A percentile compares a stretch with the other conserved stretches of the same genome.
phyloP scores from a whole-genome alignment of 2,329 filamentous ascomycete species.

The Exserohilum turcica region DNA sequence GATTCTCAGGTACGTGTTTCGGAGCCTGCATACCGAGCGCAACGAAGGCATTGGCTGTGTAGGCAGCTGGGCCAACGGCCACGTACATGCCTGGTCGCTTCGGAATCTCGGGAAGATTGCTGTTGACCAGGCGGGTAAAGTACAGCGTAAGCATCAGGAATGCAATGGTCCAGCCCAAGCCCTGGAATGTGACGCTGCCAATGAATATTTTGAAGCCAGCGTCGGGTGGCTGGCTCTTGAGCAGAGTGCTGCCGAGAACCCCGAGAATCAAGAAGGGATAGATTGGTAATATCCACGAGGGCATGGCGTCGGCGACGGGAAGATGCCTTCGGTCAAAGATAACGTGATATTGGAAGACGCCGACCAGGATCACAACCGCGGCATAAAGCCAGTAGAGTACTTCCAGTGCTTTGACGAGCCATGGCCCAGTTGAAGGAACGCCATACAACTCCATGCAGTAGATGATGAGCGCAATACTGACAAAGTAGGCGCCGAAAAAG shows the following conservation, averaged over 20 bases:
- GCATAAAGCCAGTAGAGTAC: constrained; percentile 74
- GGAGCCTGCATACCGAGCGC: constrained; percentile 52
- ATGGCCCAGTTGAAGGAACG: constrained; percentile 60
- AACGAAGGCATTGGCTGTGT: constrained; percentile 34
- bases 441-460: constrained; percentile 62
- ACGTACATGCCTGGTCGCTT: constrained; percentile 58
- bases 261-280: constrained; percentile 47
- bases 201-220: constrained; percentile 41
- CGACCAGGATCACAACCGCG: constrained; percentile 43
- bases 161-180: constrained; percentile 68
- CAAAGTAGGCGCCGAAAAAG: constrained; percentile 73
- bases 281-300: constrained; percentile 46
- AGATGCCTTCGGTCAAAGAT: constrained; percentile 81
- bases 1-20: constrained; percentile 40
- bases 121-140: constrained; percentile 71
- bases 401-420: constrained; percentile 63
- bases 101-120: constrained; percentile 54
- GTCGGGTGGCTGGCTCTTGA: constrained; percentile 41
- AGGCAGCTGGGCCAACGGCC: constrained; percentile 50
- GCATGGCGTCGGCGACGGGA: constrained; percentile 47
- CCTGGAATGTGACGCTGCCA: constrained; percentile 70
- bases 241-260: constrained; percentile 42
- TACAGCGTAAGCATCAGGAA: constrained; percentile 71
- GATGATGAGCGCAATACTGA: constrained; percentile 57
- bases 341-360: constrained; percentile 98